Evolutionary conservation across 2,329 filamentous ascomycete species (phyloP), one percentile per base, ranked within the genome.

Genomic region (Alternaria ethzedia): DNA sequence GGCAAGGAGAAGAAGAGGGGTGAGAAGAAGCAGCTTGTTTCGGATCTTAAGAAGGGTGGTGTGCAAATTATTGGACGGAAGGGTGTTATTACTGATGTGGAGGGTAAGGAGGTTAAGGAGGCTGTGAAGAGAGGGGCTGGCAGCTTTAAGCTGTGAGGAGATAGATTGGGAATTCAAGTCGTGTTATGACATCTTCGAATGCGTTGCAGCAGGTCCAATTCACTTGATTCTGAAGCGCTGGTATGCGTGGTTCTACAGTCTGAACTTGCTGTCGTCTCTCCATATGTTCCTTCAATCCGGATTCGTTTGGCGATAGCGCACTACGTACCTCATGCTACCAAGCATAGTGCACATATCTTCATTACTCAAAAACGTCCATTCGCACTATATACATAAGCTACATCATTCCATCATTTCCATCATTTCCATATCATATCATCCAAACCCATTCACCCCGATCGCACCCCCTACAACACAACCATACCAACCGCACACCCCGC

Each of bases 31-130:
- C 82, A 85, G 55, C 84, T 92, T 44, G 78, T 93, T 58, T 87
- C 87, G 2, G 88, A 90, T 61, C 82, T 95, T 75, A 93, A 91
- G 84, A 92, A 91, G 86, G 94, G 92, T 56, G 92, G 92, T 64
- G 95, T 97, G 72, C 95, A 91, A 85, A 88, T 98, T 64, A 96
- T 97, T 82, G 94, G 94, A 66, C 92, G 91, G 82, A 94, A 93
- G 84, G 95, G 95, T 56, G 90, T 94, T 79, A 83, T 97, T 58
- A 90, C 90, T 17, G 91, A 96, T 81, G 87, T 97, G 32, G 89
- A 96, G 70, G 94, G 94, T 28, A 93, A 91, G 75, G 91, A 92
- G 83, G 86, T 91, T 17, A 82, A 71, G 63, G 76, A 78, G 41
- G 68, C 50, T 15, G 68, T 61, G 12, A 75, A 64, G 65, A 70